Conservation (phyloP, 805 yeast species). For the Sugiyamaella lignohabitans region DNA sequence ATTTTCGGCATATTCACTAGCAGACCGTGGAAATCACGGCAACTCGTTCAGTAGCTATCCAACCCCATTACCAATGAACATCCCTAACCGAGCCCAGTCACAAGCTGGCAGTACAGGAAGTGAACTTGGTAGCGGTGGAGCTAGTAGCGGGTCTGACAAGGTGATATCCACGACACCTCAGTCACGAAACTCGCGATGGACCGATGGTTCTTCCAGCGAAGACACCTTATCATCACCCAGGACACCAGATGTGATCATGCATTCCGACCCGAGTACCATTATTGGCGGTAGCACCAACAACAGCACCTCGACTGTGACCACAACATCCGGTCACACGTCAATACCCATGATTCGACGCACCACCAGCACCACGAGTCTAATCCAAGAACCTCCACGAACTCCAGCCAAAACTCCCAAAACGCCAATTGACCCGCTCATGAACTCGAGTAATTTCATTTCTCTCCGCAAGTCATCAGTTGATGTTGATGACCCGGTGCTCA, state of each 20-base stretch:
- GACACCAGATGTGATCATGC: slow-evolving; percentile 21
- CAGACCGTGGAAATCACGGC: too few relatives aligned
- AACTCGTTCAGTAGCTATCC: too few relatives aligned
- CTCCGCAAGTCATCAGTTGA: slow-evolving; percentile 10
- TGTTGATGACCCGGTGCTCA: slow-evolving; percentile 29
- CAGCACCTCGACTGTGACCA: too few relatives aligned
- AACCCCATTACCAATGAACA: too few relatives aligned
- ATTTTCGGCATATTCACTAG: too few relatives aligned
- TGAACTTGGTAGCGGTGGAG: too few relatives aligned
- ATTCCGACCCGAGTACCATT: background rate
- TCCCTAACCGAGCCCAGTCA: too few relatives aligned
- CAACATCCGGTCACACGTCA: too few relatives aligned
- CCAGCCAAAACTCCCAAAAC: slow-evolving; percentile 30
- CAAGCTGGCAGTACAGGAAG: too few relatives aligned
- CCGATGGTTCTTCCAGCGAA: slow-evolving; percentile 17
- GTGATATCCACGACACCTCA: slow-evolving; percentile 1
- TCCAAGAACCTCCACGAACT: slow-evolving; percentile 17
- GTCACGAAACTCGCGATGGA: slow-evolving; percentile 1
- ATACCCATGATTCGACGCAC: slow-evolving; percentile 4
- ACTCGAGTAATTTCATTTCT: slow-evolving; percentile 3
- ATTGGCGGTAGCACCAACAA: background rate
- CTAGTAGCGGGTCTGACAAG: too few relatives aligned
- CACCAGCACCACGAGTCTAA: background rate
- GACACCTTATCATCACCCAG: slow-evolving; percentile 18
- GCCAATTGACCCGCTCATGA: slow-evolving; percentile 18